Evolutionary conservation across 495 filamentous ascomycete genomes (phyloP).

Genomic region (Staphylotrichum longicolle): DNA sequence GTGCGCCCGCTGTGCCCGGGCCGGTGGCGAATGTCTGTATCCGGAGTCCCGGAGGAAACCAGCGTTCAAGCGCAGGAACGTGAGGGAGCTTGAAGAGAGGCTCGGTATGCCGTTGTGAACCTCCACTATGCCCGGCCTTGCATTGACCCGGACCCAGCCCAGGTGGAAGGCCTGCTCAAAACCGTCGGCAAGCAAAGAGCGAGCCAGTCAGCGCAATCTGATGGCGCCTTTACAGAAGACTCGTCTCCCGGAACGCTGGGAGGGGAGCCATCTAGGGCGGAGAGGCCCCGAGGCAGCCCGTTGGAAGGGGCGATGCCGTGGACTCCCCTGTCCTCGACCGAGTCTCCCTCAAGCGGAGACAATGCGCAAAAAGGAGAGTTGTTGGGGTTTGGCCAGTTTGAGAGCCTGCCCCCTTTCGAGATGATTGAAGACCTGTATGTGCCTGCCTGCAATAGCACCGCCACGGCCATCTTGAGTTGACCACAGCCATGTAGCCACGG

Average conservation of each 20-base stretch:
- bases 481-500: conserved; percentile 34
- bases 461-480: background rate
- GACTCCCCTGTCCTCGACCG: conserved; percentile 11
- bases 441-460: background rate
- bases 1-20: conserved; percentile 69
- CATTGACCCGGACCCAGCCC: conserved; percentile 33
- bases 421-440: conserved; percentile 51
- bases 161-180: conserved; percentile 48
- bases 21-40: conserved; percentile 72
- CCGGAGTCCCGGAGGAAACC: conserved; percentile 85
- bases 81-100: conserved; percentile 79
- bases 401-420: conserved; percentile 44
- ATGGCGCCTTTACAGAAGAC: background rate
- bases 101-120: conserved; percentile 53
- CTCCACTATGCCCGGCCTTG: background rate
- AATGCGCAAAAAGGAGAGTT: conserved; percentile 28
- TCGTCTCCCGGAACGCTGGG: conserved; percentile 11
- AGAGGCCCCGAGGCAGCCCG: conserved; percentile 3
- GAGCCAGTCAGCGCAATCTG: background rate
- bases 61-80: conserved; percentile 82
- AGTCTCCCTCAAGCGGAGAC: background rate
- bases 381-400: conserved; percentile 42
- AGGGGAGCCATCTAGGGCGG: background rate
- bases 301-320: background rate
- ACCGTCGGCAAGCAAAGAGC: conserved; percentile 29